These are phyloP conservation scores for Massariosphaeria phaeospora DNA, from an alignment of 495 filamentous ascomycete species.

Conservation along the genomic window DNA sequence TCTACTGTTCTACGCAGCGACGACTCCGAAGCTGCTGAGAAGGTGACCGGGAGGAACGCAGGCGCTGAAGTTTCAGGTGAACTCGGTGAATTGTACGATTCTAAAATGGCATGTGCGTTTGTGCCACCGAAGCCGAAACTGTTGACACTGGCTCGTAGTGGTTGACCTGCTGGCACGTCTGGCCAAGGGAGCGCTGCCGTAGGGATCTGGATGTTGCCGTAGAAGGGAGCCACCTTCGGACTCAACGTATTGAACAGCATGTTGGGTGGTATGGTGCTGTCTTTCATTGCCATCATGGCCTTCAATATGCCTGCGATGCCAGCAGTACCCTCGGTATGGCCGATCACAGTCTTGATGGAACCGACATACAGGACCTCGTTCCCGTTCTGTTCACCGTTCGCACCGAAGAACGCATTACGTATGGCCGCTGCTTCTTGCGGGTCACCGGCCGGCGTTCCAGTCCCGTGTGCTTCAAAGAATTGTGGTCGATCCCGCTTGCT, in stretches of 20 bases:
- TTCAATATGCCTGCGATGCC: constrained; percentile 38
- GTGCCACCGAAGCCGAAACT: constrained; percentile 26
- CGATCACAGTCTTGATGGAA: constrained; percentile 38
- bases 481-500: not conserved
- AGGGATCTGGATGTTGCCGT: constrained; percentile 11
- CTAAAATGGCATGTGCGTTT: constrained; percentile 26
- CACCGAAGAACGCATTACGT: constrained; percentile 37
- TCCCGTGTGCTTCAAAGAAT: constrained; percentile 20
- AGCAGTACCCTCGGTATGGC: constrained; percentile 38
- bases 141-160: constrained; percentile 19
- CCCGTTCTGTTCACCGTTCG: constrained; percentile 33
- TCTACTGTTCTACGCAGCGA: not conserved
- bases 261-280: constrained; percentile 29
- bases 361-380: constrained; percentile 37
- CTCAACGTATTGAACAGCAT: constrained; percentile 15
- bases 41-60: constrained; percentile 23
- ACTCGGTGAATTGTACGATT: constrained; percentile 34
- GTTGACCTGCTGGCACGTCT: not conserved
- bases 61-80: constrained; percentile 6
- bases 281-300: constrained; percentile 25
- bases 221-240: constrained; percentile 19
- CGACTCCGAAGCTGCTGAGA: constrained; percentile 46
- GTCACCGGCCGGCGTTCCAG: constrained; percentile 38
- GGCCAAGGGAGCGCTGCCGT: constrained; percentile 19
- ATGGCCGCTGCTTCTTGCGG: constrained; percentile 39